Base-by-base conservation (phyloP, 2,329 filamentous ascomycete species). In the Xylaria sp. region DNA sequence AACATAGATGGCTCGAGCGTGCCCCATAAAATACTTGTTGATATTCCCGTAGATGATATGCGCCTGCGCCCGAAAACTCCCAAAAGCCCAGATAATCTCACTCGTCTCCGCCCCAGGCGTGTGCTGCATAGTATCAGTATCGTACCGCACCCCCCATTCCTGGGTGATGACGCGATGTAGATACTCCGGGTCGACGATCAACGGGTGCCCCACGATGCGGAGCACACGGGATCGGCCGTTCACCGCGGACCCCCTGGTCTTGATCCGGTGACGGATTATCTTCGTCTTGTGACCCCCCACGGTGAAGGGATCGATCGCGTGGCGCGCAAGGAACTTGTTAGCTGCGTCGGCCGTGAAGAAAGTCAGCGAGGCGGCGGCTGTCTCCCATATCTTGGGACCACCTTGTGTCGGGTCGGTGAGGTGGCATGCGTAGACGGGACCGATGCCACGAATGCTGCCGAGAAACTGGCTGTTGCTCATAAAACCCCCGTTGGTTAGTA, bases 331-430 rank as follows among this genome's bases (percentile, higher is more conserved):
- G 23, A 64, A 51, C 2, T 14, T 4, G 23, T 57, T 64, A n/a
- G 61, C 58, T 0, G 57, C 61, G 3, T 61, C 37, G 19, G 58
- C 52, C 15, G 57, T 50, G 49, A 61, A 64, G 53, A 64, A 64
- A 0, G 61, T 64, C 40, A 64, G 15, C 12, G 61, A 64, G 19
- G 61, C 61, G 3, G 61, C 49, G 25, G 57, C 37, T 6, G 57
- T 61, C 5, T 45, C 25, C 42, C 52, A 55, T 7, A 17, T 35
- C 5, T 51, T 15, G 9, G 33, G 9, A 3, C 37, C 28, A 1
- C 25, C 1, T 4, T 2, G 1, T 2, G 1, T 42, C 2, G 61
- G 52, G 2, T 40, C 5, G 19, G 31, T 55, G 15, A 64, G 45
- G 3, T 58, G 25, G 15, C 58, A 57, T 4, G 54, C 54, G 14